A percentile compares a stretch with the other conserved stretches of the same genome.
Conservation (phyloP, 1,284 basidiomycete genomes). For the Cryptococcus neoformans region DNA sequence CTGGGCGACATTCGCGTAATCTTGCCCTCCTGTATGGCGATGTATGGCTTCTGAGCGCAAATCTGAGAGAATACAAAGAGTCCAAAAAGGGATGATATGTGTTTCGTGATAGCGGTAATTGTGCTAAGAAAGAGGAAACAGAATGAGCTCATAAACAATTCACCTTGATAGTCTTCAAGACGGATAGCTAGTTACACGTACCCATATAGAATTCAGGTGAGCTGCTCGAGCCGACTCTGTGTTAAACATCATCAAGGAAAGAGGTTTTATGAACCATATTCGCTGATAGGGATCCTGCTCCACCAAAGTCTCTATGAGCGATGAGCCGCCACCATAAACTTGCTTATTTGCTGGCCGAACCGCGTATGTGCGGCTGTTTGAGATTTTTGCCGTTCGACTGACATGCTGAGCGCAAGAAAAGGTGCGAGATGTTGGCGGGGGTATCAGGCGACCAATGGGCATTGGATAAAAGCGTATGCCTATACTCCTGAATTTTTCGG, state of each 20-base stretch:
- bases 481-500: too few relatives aligned
- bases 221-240: background rate
- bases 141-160: too few relatives aligned
- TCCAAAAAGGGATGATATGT: conserved; percentile 22
- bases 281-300: conserved; percentile 16
- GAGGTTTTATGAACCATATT: conserved; percentile 6
- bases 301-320: background rate
- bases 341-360: too few relatives aligned
- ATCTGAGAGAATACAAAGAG: conserved; percentile 7
- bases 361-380: too few relatives aligned
- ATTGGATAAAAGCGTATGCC: too few relatives aligned
- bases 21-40: background rate
- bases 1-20: background rate
- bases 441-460: too few relatives aligned
- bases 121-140: background rate
- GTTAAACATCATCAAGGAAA: background rate
- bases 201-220: background rate
- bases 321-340: too few relatives aligned
- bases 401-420: background rate
- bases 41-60: background rate
- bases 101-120: background rate
- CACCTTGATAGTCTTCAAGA: background rate
- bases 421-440: background rate
- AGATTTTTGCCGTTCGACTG: conserved; percentile 1
- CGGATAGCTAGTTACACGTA: background rate